A percentile compares a stretch with the other conserved stretches of the same genome.
Conservation (phyloP, 2,329 filamentous ascomycete species). For the Scedosporium aurantiacum region DNA sequence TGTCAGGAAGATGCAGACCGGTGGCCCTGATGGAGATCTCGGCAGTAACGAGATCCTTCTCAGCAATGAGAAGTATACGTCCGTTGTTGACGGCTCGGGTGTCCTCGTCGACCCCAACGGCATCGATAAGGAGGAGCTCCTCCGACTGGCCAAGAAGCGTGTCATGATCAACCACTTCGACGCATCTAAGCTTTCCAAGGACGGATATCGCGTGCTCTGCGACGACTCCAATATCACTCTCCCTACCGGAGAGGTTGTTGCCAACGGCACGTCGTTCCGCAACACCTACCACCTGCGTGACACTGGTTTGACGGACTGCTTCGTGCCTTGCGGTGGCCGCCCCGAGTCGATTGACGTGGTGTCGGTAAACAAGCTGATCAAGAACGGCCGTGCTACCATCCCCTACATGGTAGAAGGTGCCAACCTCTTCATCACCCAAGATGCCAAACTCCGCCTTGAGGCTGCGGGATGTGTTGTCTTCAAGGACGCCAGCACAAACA, state of each 20-base stretch:
- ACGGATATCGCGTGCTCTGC: conserved; percentile 84
- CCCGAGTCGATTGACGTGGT: conserved; percentile 94
- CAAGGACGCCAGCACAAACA: conserved; percentile 98
- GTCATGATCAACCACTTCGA: conserved; percentile 88
- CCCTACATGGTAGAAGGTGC: conserved; percentile 97
- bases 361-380: conserved; percentile 77
- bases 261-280: conserved; percentile 90
- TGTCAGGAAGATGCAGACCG: conserved; percentile 92
- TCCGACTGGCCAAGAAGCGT: conserved; percentile 73
- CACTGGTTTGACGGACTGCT: conserved; percentile 67
- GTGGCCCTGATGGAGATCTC: conserved; percentile 90
- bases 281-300: conserved; percentile 92
- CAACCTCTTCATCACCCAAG: conserved; percentile 97
- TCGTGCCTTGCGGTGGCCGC: conserved; percentile 92
- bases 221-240: conserved; percentile 86
- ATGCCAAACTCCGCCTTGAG: conserved; percentile 90
- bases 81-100: conserved; percentile 92
- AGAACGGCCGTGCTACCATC: conserved; percentile 74
- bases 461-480: conserved; percentile 89
- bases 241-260: conserved; percentile 73
- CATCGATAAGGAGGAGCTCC: conserved; percentile 70
- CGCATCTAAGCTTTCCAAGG: conserved; percentile 67
- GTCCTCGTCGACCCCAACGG: conserved; percentile 90
- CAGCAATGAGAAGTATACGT: conserved; percentile 88
- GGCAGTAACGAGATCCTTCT: conserved; percentile 97